Evolutionary conservation across 495 filamentous ascomycete species (phyloP), one percentile per base, ranked within the genome.

Genomic region (Wilcoxina mikolae): DNA sequence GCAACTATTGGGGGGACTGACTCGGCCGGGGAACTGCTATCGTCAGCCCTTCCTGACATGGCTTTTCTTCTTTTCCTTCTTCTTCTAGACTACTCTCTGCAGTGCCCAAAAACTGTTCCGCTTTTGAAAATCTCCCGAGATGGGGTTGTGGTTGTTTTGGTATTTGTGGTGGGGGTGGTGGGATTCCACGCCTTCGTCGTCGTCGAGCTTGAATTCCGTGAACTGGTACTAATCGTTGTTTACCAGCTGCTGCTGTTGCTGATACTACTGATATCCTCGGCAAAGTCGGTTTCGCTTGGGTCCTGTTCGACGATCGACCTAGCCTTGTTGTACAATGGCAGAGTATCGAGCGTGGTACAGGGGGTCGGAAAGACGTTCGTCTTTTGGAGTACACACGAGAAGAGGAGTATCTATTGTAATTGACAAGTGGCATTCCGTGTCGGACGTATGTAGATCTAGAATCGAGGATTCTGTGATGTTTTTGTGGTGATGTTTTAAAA

Each of bases 1-100:
- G 60, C 59, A 20, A 56, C 61, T 60, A 57, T 59, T 63, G 53
- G 61, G 61, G 60, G 52, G 43, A 64, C 61, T 64, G 61, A 64
- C 61, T 52, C 31, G 49, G 28, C 17, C 49, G 49, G 12, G 46
- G 46, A 49, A 49, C 46, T 11, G 25, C 22, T 27, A 27, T 15
- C 15, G 46, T 28, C 46, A 23, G 46, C 25, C 29, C 23, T 15
- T 20, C 23, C 46, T 23, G 46, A 49, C 46, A 49, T 49, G 46
- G 43, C 23, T 46, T 11, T 35, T 24, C 11, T 46, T 18, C 15
- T 46, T 10, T 18, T 24, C n/a, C 23, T 46, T 11, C 11, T 46
- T 46, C 11, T 20, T 46, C 11, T 24, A 18, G n/a, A 17, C 43
- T 11, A 46, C 3, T 11, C 43, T 46, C 43, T 15, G 15, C 43